Base-by-base conservation (phyloP, 495 filamentous ascomycete genomes). In the Parachaetomium inaequale region DNA sequence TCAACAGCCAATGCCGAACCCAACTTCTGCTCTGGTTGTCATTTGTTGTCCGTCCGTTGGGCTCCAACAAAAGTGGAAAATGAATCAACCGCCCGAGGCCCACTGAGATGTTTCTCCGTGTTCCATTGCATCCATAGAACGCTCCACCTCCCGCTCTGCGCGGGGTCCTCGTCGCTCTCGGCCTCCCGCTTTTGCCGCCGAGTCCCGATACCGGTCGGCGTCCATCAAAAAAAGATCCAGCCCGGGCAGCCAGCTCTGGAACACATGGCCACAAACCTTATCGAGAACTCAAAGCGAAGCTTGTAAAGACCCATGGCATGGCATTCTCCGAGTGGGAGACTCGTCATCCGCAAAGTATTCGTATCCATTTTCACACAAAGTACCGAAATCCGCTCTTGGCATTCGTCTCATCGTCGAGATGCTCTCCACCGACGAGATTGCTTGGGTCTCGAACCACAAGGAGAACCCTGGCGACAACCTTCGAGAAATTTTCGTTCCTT, bases 401-500 rank as follows among this genome's bases (percentile, higher is more conserved):
- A 43, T 43, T 43, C 40, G 5, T 43, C 40, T 43, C 40, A 15
- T 6, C 15, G 19, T 15, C 17, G 40, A 21, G n/a, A 21, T 3
- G 12, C 36, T 43, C 40, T 8, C n/a, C 40, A 15, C 40, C 17
- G 3, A n/a, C 40, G n/a, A 43, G n/a, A 43, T 40, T 40, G 14
- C 1, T 5, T 15, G 10, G 36, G 4, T 32, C 8, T 32, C 8
- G 17, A 4, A 40, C 36, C 12, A 15, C 36, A 40, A 23, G 42
- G 42, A 23, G 4, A 21, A 23, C 42, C 42, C 42, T 46, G 42
- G 19, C n/a, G 10, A 15, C 7, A 46, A 23, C 42, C 42, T 46
- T 46, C 42, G 42, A 46, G 42, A 49, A 49, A 11, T 49, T 26
- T 49, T 49, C 45, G n/a, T 49, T 12, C 45, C 45, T 49, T 49